These are phyloP conservation scores for Penicillium pancosmium DNA, from an alignment of 495 filamentous ascomycete genomes.

Conservation along the genomic window DNA sequence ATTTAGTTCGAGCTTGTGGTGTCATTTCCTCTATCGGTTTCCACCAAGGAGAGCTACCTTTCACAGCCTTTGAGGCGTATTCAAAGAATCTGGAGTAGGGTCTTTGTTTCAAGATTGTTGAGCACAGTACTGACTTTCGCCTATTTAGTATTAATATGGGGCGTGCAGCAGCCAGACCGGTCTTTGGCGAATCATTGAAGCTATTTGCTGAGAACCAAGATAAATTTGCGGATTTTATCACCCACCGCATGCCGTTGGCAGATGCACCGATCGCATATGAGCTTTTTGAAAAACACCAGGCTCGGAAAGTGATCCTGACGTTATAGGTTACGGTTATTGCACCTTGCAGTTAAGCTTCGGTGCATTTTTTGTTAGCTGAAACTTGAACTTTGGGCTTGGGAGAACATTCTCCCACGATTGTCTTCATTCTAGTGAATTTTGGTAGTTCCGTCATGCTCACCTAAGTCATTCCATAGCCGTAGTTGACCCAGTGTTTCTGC, in stretches of 20 bases:
- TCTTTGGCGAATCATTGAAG: conserved; percentile 1
- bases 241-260: conserved; percentile 3
- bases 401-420: no score
- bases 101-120: not conserved
- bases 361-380: no score
- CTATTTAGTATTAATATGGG: conserved; percentile 1
- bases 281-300: conserved; percentile 1
- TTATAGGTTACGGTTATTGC: not conserved
- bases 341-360: no score
- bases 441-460: no score
- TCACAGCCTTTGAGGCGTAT: not conserved
- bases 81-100: conserved; percentile 1
- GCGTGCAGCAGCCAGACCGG: not conserved
- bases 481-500: no score
- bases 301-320: conserved; percentile 1
- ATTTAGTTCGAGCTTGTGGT: conserved; percentile 1
- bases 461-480: no score
- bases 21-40: not conserved
- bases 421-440: no score
- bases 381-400: no score
- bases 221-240: conserved; percentile 3
- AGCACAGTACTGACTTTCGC: not conserved
- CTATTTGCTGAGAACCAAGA: conserved; percentile 1
- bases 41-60: conserved; percentile 1
- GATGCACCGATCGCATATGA: not conserved